Conservation (phyloP, 2,329 filamentous ascomycete genomes). For the Phoma sp. region DNA sequence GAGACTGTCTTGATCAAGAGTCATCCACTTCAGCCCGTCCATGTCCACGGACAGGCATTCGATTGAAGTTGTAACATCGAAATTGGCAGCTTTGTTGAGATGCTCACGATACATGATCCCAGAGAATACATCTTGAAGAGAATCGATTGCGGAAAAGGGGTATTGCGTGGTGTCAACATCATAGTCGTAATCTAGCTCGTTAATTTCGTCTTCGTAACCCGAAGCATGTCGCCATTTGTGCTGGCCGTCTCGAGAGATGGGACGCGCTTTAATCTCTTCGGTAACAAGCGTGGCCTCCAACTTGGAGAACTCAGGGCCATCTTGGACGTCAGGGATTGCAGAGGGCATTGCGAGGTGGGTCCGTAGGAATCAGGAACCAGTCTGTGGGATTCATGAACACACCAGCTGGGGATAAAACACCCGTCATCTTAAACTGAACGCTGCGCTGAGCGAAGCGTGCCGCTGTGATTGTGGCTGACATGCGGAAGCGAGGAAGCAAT, state of each 20-base stretch:
- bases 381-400: not conserved
- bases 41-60: not conserved
- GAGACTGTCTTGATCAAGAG: not conserved
- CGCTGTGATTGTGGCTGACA: not conserved
- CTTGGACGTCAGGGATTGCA: not conserved
- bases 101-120: not conserved
- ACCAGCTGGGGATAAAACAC: not conserved
- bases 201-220: not conserved
- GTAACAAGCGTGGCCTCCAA: not conserved
- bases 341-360: not conserved
- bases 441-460: no score
- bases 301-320: constrained; percentile 1
- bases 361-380: not conserved
- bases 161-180: not conserved
- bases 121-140: not conserved
- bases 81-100: not conserved
- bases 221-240: not conserved
- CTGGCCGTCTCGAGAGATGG: not conserved
- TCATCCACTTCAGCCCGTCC: not conserved
- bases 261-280: not conserved
- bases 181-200: constrained; percentile 2
- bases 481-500: not conserved
- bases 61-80: not conserved
- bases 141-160: not conserved
- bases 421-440: not conserved